A percentile compares a stretch with the other conserved stretches of the same genome.
Conservation (phyloP, 345 rosid species). For the Aquilaria malaccensis region DNA sequence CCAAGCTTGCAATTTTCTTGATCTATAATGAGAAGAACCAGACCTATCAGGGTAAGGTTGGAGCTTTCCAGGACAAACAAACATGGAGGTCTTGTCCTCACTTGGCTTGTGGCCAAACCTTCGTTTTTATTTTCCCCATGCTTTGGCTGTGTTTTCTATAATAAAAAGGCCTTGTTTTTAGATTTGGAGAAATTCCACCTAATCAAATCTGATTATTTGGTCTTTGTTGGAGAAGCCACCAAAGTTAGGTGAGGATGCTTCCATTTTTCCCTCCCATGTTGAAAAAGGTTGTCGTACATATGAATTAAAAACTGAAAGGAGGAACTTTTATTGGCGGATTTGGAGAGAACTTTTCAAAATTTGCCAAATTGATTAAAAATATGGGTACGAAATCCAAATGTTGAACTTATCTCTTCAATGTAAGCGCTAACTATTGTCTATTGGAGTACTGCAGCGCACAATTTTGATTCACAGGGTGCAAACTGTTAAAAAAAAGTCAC, state of each 20-base stretch:
- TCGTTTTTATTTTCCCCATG: constrained; percentile 7
- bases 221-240: constrained; percentile 14
- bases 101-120: not conserved
- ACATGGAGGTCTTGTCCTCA: constrained; percentile 32
- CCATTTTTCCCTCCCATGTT: constrained; percentile 21
- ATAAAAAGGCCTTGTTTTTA: not conserved
- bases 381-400: too few relatives aligned
- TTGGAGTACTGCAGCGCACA: too few relatives aligned
- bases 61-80: constrained; percentile 22
- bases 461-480: too few relatives aligned
- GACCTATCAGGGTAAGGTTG: constrained; percentile 8
- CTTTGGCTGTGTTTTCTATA: constrained; percentile 10
- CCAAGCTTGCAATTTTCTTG: constrained; percentile 8
- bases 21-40: constrained; percentile 6
- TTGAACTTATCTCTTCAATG: too few relatives aligned
- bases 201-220: constrained; percentile 10
- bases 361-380: too few relatives aligned
- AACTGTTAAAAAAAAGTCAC: too few relatives aligned
- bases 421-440: too few relatives aligned
- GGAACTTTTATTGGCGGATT: too few relatives aligned
- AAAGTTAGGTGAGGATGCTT: constrained; percentile 17
- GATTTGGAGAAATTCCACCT: constrained; percentile 19
- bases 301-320: too few relatives aligned
- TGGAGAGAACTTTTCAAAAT: too few relatives aligned
- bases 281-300: not conserved